Evolutionary conservation across 2,329 filamentous ascomycete genomes (phyloP).

Genomic region (Sclerotinia borealis): DNA sequence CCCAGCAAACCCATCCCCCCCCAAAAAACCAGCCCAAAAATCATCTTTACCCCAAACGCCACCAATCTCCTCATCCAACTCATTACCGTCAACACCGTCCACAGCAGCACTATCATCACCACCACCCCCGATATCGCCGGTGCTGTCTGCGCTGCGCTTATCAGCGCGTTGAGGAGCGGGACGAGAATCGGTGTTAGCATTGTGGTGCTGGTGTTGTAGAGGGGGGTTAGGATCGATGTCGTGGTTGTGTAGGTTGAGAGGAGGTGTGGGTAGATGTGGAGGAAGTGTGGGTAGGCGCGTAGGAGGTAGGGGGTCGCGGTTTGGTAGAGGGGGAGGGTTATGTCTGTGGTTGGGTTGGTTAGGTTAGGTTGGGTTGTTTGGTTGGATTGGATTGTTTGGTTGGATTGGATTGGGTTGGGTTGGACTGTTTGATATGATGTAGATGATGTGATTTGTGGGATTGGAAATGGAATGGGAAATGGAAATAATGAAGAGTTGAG

Average conservation of each 20-base stretch:
- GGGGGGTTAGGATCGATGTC: conserved; percentile 13
- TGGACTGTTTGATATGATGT: too few relatives aligned
- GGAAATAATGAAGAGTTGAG: too few relatives aligned
- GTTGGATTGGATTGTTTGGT: neutral
- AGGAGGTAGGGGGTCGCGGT: neutral
- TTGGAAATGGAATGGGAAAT: too few relatives aligned
- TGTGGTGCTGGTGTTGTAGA: conserved; percentile 14
- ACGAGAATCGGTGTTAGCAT: too few relatives aligned
- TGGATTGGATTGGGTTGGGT: too few relatives aligned
- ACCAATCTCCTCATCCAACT: conserved; percentile 66
- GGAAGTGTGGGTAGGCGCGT: conserved; percentile 18
- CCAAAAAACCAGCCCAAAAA: conserved; percentile 59
- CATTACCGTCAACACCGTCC: conserved; percentile 49
- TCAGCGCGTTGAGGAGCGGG: too few relatives aligned
- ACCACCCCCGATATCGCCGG: too few relatives aligned
- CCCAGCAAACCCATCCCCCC: conserved; percentile 47
- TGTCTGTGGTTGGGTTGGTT: neutral
- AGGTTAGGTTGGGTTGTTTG: neutral
- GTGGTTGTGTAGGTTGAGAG: conserved; percentile 1
- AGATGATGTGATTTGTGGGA: too few relatives aligned
- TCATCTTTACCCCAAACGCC: conserved; percentile 69
- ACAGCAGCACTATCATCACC: conserved; percentile 52
- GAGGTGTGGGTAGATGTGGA: conserved; percentile 9
- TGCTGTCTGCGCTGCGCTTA: too few relatives aligned
- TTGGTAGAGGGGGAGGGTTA: neutral